Evolutionary conservation across 2,329 filamentous ascomycete genomes (phyloP), one percentile per base, ranked within the genome.

Genomic region (Hysterium pulicare): DNA sequence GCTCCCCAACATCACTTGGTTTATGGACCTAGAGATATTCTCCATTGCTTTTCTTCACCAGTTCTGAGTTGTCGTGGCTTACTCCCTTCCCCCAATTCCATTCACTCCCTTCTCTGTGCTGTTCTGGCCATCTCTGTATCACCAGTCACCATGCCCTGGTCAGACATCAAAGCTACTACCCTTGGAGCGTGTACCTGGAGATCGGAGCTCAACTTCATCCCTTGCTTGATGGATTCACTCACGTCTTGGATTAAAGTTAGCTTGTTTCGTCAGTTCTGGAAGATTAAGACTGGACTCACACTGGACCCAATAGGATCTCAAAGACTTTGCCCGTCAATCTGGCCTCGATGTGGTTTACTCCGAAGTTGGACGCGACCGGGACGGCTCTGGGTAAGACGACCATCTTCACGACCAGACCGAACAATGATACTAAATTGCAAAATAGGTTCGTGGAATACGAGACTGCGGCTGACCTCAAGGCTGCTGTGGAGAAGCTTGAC

Each of bases 261-360:
- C n/a, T n/a, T n/a, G n/a, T 37, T 19, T 23, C 37, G 10, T 11
- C 16, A 30, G 15, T 21, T 39, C 15, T 15, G 37, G 13, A 17
- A 15, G 15, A 38, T 35, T 39, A 22, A n/a, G 19, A 66, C 59
- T 52, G 80, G 74, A 90, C 87, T 90, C 87, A 93, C 86, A 78
- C 79, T 81, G 79, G 81, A 72, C 78, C 58, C 75, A 84, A 74
- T 90, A 98, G 93, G 93, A 98, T 72, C 83, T 98, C 41, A 98
- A 98, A 87, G 93, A 98, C 71, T 98, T 98, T 73, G 93, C 93
- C 50, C 90, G 93, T 67, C 88, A 94, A 71, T 94, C 91, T 69
- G 90, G 90, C 71, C 81, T 95, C 70, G 93, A 97, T 69, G 93
- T 98, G 54, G 93, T 98, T 62, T 98, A 95, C 70, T 96, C 90